These are phyloP conservation scores for Sarocladium oryzae DNA, from an alignment of 2,329 filamentous ascomycete genomes.

Conservation along the genomic window DNA sequence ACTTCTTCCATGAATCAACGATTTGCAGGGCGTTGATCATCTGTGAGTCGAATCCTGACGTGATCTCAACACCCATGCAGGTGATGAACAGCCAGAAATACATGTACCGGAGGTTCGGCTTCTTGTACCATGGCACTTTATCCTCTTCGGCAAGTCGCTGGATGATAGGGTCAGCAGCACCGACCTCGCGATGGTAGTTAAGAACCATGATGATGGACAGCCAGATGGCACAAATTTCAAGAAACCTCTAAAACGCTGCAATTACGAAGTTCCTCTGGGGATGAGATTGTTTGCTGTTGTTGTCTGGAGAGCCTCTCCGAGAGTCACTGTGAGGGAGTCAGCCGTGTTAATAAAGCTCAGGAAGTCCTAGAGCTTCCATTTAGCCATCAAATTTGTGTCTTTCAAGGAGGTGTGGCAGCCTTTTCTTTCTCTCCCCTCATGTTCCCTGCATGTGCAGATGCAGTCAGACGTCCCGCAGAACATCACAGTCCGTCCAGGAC, in stretches of 20 bases:
- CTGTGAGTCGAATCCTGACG: slow-evolving; percentile 39
- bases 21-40: slow-evolving; percentile 39
- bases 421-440: too few species aligned
- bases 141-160: slow-evolving; percentile 24
- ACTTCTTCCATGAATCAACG: slow-evolving; percentile 27
- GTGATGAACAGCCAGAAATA: slow-evolving; percentile 51
- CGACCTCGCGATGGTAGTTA: slow-evolving; percentile 7
- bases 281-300: too few species aligned
- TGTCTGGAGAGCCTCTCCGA: neutral
- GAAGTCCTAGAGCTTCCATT: neutral
- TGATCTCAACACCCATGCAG: slow-evolving; percentile 44
- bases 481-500: neutral
- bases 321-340: neutral
- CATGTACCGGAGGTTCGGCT: slow-evolving; percentile 49
- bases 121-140: slow-evolving; percentile 46
- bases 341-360: too few species aligned
- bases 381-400: neutral
- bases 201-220: neutral
- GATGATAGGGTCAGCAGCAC: slow-evolving; percentile 11
- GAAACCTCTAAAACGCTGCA: too few species aligned
- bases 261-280: too few species aligned
- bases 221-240: too few species aligned
- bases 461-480: too few species aligned
- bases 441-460: too few species aligned
- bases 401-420: too few species aligned